phyloP scores from a whole-genome alignment of 2,329 filamentous ascomycete species.

The Pseudophaeomoniella oleicola region DNA sequence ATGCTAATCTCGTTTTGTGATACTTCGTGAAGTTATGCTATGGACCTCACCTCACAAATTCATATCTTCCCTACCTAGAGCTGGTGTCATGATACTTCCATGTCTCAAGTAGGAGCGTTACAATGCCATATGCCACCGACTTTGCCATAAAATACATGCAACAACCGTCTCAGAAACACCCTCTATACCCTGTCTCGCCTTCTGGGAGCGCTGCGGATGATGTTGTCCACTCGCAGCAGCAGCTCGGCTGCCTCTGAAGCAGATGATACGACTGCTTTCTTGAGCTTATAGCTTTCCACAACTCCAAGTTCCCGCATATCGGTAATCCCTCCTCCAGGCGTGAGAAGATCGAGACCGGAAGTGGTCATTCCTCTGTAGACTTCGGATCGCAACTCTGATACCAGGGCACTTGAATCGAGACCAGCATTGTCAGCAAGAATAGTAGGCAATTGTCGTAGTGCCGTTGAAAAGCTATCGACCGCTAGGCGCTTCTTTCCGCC shows the following conservation, averaged over 20 bases:
- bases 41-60: too few species aligned
- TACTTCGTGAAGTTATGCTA: too few species aligned
- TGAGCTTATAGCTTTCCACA: conserved; percentile 96
- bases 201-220: conserved; percentile 84
- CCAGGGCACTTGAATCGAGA: conserved; percentile 85
- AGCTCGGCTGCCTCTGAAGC: conserved; percentile 95
- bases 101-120: too few species aligned
- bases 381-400: conserved; percentile 78
- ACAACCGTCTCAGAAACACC: not conserved
- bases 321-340: conserved; percentile 77
- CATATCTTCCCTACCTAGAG: too few species aligned
- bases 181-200: conserved; percentile 59
- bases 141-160: too few species aligned
- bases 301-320: conserved; percentile 95
- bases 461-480: conserved; percentile 76
- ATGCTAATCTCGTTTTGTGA: too few species aligned
- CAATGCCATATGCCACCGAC: too few species aligned
- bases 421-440: conserved; percentile 96
- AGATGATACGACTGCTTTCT: conserved; percentile 92
- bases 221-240: conserved; percentile 88
- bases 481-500: conserved; percentile 95
- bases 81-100: too few species aligned
- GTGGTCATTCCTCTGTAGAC: conserved; percentile 91
- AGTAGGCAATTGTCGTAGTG: conserved; percentile 83
- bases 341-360: conserved; percentile 77